Evolutionary conservation across 108 stramenopile species (phyloP).

Genomic region (Stephanodiscus triporus): DNA sequence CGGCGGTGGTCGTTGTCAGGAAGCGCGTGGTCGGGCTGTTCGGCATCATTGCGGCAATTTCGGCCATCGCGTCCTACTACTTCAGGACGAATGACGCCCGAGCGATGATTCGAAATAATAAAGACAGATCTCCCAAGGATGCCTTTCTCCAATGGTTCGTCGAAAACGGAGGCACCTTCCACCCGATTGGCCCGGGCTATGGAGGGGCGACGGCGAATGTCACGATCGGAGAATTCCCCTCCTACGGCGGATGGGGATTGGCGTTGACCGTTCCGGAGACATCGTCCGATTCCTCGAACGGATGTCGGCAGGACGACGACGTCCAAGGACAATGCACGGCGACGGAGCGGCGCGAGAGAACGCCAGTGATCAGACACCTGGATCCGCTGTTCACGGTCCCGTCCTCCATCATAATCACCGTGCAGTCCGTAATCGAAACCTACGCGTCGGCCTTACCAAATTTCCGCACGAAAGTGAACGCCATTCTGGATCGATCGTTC

Average conservation of each 20-base stretch:
- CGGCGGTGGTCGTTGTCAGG: too few relatives aligned
- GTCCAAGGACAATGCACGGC: background rate
- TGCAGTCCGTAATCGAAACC: conserved; percentile 32
- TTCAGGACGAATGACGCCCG: background rate
- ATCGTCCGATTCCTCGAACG: background rate
- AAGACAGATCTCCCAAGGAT: conserved; percentile 7
- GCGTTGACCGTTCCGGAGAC: conserved; percentile 18
- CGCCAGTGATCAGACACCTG: conserved; percentile 27
- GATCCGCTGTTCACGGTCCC: conserved; percentile 52
- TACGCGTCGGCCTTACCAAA: conserved; percentile 25
- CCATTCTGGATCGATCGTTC: conserved; percentile 7
- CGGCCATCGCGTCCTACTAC: too few relatives aligned
- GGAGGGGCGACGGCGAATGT: conserved; percentile 16
- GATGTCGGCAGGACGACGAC: background rate
- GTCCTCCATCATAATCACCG: conserved; percentile 37
- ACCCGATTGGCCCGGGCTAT: conserved; percentile 26
- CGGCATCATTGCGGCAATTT: too few relatives aligned
- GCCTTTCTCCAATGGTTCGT: conserved; percentile 52
- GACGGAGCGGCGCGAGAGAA: too few relatives aligned
- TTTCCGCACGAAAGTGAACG: conserved; percentile 4
- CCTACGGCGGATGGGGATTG: conserved; percentile 51
- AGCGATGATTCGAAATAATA: background rate
- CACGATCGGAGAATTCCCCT: conserved; percentile 45
- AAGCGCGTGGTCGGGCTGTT: too few relatives aligned
- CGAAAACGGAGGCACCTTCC: conserved; percentile 48